phyloP scores from a whole-genome alignment of 192 early-diverging fungal species.

The Cetraspora pellucida region DNA sequence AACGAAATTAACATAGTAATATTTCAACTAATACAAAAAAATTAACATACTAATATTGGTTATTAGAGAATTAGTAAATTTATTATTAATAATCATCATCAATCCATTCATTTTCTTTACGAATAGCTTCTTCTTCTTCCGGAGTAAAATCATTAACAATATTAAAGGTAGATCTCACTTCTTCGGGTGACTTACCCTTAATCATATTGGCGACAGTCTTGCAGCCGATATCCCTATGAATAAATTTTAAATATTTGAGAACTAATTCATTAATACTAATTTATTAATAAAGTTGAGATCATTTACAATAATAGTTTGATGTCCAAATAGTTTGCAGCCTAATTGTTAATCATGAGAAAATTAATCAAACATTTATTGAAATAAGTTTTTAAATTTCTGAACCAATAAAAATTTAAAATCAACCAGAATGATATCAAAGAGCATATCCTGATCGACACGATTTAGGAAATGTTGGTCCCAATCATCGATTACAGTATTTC shows the following conservation, averaged over 20 bases:
- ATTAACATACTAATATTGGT: no score
- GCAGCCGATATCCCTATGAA: conserved; percentile 59
- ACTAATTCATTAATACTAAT: background rate
- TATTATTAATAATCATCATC: conserved; percentile 48
- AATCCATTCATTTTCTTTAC: conserved; percentile 67
- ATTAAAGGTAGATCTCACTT: conserved; percentile 74
- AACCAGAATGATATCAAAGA: conserved; percentile 75
- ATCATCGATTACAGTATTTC: conserved; percentile 73
- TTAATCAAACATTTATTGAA: no score
- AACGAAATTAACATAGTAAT: no score
- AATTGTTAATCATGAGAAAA: background rate
- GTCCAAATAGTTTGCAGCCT: conserved; percentile 85
- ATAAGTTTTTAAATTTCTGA: no score
- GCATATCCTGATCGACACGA: conserved; percentile 75
- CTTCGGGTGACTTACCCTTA: conserved; percentile 83
- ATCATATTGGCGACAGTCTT: conserved; percentile 93
- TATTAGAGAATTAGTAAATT: no score
- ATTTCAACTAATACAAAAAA: no score
- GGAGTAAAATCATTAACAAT: conserved; percentile 74
- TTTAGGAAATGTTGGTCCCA: conserved; percentile 82
- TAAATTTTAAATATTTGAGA: background rate
- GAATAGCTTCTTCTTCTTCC: conserved; percentile 67
- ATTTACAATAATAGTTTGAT: conserved; percentile 63
- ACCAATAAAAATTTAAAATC: background rate
- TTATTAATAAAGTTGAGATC: background rate